Conservation (phyloP, 768 basidiomycete species). For the Tephrocybe sp. region DNA sequence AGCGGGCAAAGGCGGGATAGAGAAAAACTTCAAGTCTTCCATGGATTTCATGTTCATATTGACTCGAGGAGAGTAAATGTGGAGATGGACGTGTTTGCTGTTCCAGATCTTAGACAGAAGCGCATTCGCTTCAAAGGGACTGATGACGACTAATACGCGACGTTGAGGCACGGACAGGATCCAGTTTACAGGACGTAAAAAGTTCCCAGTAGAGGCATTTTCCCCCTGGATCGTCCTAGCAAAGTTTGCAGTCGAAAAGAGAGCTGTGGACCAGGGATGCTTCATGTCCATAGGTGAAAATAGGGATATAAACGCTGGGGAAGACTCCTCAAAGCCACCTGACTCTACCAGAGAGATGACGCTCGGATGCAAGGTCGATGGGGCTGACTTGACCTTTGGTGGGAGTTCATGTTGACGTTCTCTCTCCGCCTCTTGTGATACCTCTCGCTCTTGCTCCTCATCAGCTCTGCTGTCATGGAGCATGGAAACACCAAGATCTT, state of each 20-base stretch:
- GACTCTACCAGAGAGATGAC: constrained; percentile 25
- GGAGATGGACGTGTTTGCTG: constrained; percentile 32
- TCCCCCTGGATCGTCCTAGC: constrained; percentile 23
- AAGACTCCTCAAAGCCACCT: constrained; percentile 21
- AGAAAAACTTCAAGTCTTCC: constrained; percentile 32
- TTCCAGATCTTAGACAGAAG: constrained; percentile 32
- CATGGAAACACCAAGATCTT: constrained; percentile 22
- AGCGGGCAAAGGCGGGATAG: constrained; percentile 22
- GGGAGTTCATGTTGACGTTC: constrained; percentile 39
- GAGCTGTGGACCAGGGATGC: constrained; percentile 17
- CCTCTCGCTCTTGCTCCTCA: constrained; percentile 51
- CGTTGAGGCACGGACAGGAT: constrained; percentile 26
- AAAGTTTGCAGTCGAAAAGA: constrained; percentile 35
- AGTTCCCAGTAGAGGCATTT: constrained; percentile 20
- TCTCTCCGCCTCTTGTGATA: constrained; percentile 38
- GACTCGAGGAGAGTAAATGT: constrained; percentile 39
- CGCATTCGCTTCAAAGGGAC: constrained; percentile 35
- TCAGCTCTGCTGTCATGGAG: constrained; percentile 21
- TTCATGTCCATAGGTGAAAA: constrained; percentile 13
- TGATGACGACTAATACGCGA: constrained; percentile 31
- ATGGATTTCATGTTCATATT: constrained; percentile 29
- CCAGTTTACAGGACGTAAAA: constrained; percentile 41
- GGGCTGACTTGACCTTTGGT: constrained; percentile 22
- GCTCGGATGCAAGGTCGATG: background rate
- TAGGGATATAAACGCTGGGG: constrained; percentile 19